Conservation (phyloP, 257 asterid species). For the Misopates orontium region DNA sequence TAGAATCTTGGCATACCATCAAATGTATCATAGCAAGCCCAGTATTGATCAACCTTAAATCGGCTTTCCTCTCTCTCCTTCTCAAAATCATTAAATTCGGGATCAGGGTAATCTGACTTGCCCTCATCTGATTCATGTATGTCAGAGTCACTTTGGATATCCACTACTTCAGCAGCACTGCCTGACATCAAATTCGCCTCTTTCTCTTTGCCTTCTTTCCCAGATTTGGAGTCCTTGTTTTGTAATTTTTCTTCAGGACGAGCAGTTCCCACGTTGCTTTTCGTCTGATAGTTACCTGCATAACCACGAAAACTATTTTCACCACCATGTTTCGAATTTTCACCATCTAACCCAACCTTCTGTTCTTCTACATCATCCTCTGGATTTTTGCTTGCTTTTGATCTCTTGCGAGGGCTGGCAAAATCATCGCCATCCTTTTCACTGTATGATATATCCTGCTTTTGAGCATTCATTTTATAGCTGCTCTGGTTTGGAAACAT, state of each 20-base stretch:
- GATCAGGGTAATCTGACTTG: constrained; percentile 35
- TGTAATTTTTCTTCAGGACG: constrained; percentile 28
- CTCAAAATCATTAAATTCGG: constrained; percentile 63
- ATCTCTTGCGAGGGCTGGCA: constrained; percentile 35
- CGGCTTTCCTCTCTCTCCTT: constrained; percentile 32
- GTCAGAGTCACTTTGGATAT: constrained; percentile 32
- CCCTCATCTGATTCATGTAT: constrained; percentile 6
- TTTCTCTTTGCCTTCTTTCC: constrained; percentile 23
- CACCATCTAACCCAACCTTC: constrained; percentile 27
- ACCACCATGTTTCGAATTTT: constrained; percentile 19
- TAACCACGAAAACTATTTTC: constrained; percentile 25
- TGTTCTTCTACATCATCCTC: constrained; percentile 23
- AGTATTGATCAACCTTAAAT: constrained; percentile 47
- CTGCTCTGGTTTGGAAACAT: constrained; percentile 21
- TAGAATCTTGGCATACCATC: constrained; percentile 74
- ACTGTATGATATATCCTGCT: constrained; percentile 50
- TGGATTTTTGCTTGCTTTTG: constrained; percentile 19
- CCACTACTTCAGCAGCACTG: constrained; percentile 21
- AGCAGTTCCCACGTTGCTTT: constrained; percentile 27
- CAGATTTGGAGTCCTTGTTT: constrained; percentile 17
- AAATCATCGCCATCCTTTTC: constrained; percentile 52
- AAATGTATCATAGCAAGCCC: constrained; percentile 61
- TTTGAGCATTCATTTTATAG: constrained; percentile 25
- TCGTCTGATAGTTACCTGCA: constrained; percentile 2
- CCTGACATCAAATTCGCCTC: constrained; percentile 20